Base-by-base conservation (phyloP, 1,139 yeast species). In the Zygoascus sp. region DNA sequence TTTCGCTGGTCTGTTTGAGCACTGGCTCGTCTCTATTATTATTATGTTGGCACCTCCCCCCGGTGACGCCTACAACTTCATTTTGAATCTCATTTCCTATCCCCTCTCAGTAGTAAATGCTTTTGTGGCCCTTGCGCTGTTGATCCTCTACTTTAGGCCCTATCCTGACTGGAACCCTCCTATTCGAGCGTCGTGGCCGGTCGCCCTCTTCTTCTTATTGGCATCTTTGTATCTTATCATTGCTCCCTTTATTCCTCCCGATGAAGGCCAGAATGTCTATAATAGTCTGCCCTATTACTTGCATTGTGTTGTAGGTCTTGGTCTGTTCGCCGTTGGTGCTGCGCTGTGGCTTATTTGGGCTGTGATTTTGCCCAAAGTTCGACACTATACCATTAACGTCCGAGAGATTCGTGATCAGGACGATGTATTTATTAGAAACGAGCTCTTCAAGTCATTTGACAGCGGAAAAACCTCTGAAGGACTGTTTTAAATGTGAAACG, bases 281-380 rank as follows among this genome's bases (percentile, higher is more conserved):
- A 68, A 77, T 40, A 58, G 63, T 47, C 69, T 84, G 58, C 95
- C 94, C 35, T 87, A 85, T 69, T 87, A 80, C 75, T 75, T 83
- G 48, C 95, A 85, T 64, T 81, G 90, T 59, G 95, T 85, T 44
- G 88, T 84, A 19, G 83, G 94, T 9, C 77, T 89, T 82, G 92
- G 83, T 53, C 73, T 87, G 40, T 83, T 87, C 57, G 85, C 73
- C 6, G 64, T 81, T 49, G 96, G 96, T 53, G 80, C 75, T 21
- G 56, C 75, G 1, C 86, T 85, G 68, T 87, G 90, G 87, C 52
- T 80, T 7, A 64, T 82, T 15, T 83, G 90, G 86, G 75, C 80
- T 41, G 68, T 68, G 52, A 48, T 83, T 1, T 63, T 83, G 53
- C 95, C 95, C 32, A 62, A 63, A 50, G 46, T 76, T 36, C 79